Percentiles rank a stretch among this genome's conserved stretches.
phyloP scores from a whole-genome alignment of 2,329 filamentous ascomycete species.

The Stylonectria norvegica region DNA sequence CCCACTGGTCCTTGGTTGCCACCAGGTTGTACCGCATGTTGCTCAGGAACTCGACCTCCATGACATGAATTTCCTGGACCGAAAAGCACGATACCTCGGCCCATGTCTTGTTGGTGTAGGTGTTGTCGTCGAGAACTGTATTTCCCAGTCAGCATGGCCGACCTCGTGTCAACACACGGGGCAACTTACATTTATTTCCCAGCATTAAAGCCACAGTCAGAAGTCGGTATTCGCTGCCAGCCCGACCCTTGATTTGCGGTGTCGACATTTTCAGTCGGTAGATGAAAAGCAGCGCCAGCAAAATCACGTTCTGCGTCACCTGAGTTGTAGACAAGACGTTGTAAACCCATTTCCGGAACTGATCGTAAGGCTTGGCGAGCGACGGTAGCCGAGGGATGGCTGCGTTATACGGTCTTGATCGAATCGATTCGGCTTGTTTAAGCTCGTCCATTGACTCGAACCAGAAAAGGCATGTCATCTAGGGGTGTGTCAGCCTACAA shows the following conservation, averaged over 20 bases:
- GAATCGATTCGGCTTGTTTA: conserved; percentile 65
- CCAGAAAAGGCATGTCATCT: conserved; percentile 98
- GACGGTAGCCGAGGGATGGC: conserved; percentile 55
- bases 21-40: conserved; percentile 96
- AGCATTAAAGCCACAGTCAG: conserved; percentile 96
- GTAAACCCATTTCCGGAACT: conserved; percentile 91
- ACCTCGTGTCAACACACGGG: neutral
- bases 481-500: conserved; percentile 3
- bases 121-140: conserved; percentile 90
- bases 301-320: conserved; percentile 91
- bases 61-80: conserved; percentile 93
- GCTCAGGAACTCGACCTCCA: conserved; percentile 99
- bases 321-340: conserved; percentile 90
- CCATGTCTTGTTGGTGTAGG: conserved; percentile 99
- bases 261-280: conserved; percentile 90
- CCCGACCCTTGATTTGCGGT: conserved; percentile 82
- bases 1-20: conserved; percentile 83
- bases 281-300: conserved; percentile 87
- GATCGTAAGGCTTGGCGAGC: conserved; percentile 71
- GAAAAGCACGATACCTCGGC: conserved; percentile 94
- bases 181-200: conserved; percentile 81
- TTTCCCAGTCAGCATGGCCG: conserved; percentile 25
- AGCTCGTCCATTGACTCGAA: conserved; percentile 85
- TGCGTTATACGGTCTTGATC: conserved; percentile 37
- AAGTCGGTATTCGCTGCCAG: conserved; percentile 88